Evolutionary conservation across 176 grass and related monocot species (phyloP), one percentile per base, ranked within the genome.

Genomic region (Areca catechu): DNA sequence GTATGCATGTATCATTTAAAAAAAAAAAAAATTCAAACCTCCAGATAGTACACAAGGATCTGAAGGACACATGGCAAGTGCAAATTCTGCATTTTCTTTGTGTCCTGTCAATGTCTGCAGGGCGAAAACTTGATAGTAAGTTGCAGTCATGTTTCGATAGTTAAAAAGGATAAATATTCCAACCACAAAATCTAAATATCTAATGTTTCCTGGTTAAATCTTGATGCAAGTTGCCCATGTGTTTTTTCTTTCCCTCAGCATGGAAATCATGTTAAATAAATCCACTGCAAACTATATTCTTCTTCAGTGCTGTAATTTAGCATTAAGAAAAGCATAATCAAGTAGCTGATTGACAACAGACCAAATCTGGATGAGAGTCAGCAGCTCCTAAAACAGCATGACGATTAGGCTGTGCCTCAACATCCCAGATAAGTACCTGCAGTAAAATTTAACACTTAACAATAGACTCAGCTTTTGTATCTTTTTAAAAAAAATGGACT

Each of bases 401-500:
- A 22, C 83, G 83, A 70, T 98, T 88, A 66, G 93, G 87, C 62
- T 98, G 93, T 18, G 81, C 27, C 53, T 92, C 84, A 68, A 98
- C 74, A 76, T 98, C 86, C 93, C 93, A 98, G 69, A 98, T 85
- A 63, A 98, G 74, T 68, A 98, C 93, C 93, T 92, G 73, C 49
- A 75, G 22, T 50, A 5, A 34, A 62, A 22, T 29, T 37, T n/a
- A 55, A 65, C 71, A 43, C 10, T 43, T 43, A 12, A 43, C 9
- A 43, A 5, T 9, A 43, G 34, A 43, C 9, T 43, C 34, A 12
- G 9, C 1, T 43, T 12, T 43, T 43, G 9, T 43, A 43, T 14
- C 34, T 12, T 43, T 10, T 14, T 14, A 43, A 43, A 43, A 12
- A 43, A 37, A 43, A 43, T 43, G 34, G 10, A 43, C 2, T 14